A percentile compares a stretch with the other conserved stretches of the same genome.
Conservation (phyloP, 352 stramenopile species). For the Pythium sp. region DNA sequence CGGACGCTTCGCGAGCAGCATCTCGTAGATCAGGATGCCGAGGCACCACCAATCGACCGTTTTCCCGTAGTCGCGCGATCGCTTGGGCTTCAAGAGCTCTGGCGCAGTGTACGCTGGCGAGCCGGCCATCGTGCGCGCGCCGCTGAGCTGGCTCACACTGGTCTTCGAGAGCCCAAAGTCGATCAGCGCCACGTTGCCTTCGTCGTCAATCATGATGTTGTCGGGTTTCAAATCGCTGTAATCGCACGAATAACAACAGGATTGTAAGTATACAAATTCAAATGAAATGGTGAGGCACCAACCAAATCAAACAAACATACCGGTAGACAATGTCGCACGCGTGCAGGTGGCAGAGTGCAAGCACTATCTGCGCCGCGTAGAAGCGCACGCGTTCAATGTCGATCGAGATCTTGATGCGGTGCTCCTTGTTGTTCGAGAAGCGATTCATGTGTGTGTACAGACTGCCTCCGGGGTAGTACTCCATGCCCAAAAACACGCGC, state of each 20-base stretch:
- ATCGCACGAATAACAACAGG: not conserved
- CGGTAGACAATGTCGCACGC: constrained; percentile 94
- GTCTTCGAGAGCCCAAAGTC: constrained; percentile 95
- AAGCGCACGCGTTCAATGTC: constrained; percentile 82
- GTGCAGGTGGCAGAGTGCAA: constrained; percentile 90
- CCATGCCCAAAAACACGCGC: constrained; percentile 81
- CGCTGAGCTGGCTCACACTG: constrained; percentile 82
- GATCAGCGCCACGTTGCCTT: constrained; percentile 92
- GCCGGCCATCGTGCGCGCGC: constrained; percentile 81
- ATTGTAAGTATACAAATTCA: not conserved
- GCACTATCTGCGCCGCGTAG: constrained; percentile 90
- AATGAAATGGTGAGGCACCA: not conserved
- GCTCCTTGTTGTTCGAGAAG: constrained; percentile 89
- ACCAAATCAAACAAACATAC: constrained; percentile 10
- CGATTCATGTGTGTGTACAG: constrained; percentile 92
- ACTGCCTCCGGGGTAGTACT: constrained; percentile 82
- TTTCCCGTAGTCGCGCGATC: constrained; percentile 84
- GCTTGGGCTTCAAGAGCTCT: constrained; percentile 81
- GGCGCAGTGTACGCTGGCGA: constrained; percentile 82
- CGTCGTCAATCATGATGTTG: constrained; percentile 94
- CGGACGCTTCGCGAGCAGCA: constrained; percentile 88
- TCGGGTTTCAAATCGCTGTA: constrained; percentile 92
- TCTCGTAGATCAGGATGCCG: constrained; percentile 91
- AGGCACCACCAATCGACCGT: constrained; percentile 87
- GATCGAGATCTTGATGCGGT: constrained; percentile 83